Evolutionary conservation across 2,329 filamentous ascomycete species (phyloP), one percentile per base, ranked within the genome.

Genomic region (Torrubiellomyces zombiae): DNA sequence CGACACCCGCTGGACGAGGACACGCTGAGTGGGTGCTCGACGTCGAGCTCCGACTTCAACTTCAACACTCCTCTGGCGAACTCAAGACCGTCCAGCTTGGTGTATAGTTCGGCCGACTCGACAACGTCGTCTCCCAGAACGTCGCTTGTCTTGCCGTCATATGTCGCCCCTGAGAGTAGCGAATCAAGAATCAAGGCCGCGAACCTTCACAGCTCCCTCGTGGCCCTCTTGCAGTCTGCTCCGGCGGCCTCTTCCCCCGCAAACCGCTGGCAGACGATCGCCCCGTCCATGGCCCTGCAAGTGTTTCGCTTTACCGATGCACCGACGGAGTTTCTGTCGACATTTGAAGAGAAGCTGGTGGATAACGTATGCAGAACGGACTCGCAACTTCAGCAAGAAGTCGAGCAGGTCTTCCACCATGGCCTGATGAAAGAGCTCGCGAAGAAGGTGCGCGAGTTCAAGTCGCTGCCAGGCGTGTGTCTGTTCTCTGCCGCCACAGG

Each of bases 251-350:
- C 50, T 9, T 50, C 50, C 12, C 52, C 58, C 13, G 39, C 49
- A 7, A 50, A 56, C 21, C 56, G 61, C 26, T 71, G 66, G 66
- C 53, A 58, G 32, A 50, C 51, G 4, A 56, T 70, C 32, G 58
- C 58, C 3, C 56, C 63, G 3, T 55, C 60, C 3, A 52, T 70
- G 38, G 64, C 65, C 2, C 48, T 70, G 8, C 61, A 71, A 44
- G 67, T 71, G 14, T 63, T 67, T 46, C 62, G 66, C n/a, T 61
- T 53, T 36, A 61, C 60, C 24, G 56, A 63, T 24, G 59, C 59
- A 1, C 60, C 63, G 1, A 45, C 50, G 16, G 53, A 59, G 13
- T 53, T 58, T 34, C 51, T 68, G 8, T 38, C 52, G 1, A 46
- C 48, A 2, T 57, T 68, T 17, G 64, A 69, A 36, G 47, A 52